Conservation (phyloP, 306 rosid species). For the Bauhinia variegata region DNA sequence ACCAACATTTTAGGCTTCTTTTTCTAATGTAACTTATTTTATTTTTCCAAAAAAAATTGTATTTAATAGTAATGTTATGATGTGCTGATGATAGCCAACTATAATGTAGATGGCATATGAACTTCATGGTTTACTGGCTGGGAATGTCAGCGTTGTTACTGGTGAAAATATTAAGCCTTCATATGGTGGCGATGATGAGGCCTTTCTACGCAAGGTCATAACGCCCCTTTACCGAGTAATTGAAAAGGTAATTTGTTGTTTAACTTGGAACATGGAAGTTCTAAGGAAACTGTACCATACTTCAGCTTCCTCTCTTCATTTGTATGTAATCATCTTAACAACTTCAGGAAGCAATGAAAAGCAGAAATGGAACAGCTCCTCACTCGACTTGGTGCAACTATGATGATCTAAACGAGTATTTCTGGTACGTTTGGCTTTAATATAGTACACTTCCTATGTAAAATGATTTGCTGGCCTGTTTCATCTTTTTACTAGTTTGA, state of each 20-base stretch:
- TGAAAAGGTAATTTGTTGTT: constrained; percentile 58
- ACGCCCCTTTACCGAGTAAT: constrained; percentile 82
- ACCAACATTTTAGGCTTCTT: constrained; percentile 25
- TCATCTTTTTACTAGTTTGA: constrained; percentile 23
- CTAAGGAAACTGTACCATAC: constrained; percentile 25
- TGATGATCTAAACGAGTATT: constrained; percentile 94
- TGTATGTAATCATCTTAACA: constrained; percentile 26
- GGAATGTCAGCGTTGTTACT: constrained; percentile 96
- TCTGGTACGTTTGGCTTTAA: constrained; percentile 69
- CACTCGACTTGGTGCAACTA: constrained; percentile 92
- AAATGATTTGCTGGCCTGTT: constrained; percentile 32
- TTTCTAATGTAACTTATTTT: constrained; percentile 23
- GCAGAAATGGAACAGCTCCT: constrained; percentile 75
- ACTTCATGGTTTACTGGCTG: constrained; percentile 95
- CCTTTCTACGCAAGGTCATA: constrained; percentile 87
- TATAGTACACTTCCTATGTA: constrained; percentile 33
- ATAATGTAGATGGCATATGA: constrained; percentile 89
- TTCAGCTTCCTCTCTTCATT: constrained; percentile 31
- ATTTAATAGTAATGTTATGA: constrained; percentile 13
- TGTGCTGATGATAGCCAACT: constrained; percentile 37
- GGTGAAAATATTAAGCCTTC: constrained; percentile 99
- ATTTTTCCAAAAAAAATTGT: not conserved
- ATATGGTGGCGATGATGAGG: constrained; percentile 98
- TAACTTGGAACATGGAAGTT: too few species aligned
- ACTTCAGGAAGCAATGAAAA: constrained; percentile 74